Conservation (phyloP, 805 yeast species). For the Ogataea haglerorum region DNA sequence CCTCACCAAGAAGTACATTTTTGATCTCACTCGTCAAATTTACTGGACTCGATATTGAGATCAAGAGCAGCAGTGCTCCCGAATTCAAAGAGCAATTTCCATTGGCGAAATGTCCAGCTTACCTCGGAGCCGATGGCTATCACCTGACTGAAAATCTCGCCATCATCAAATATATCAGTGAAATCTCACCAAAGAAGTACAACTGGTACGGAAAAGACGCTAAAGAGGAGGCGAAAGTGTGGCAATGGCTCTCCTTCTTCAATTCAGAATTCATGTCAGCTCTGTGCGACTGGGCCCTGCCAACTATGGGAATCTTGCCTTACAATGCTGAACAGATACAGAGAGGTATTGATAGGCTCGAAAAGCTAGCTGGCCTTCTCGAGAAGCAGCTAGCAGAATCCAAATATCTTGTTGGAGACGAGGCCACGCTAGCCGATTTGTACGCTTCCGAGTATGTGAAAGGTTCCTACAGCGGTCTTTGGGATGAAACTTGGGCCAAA, state of each 20-base stretch:
- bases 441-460: neutral
- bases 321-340: neutral
- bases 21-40: neutral
- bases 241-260: slow-evolving; percentile 5
- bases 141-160: slow-evolving; percentile 1
- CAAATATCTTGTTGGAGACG: slow-evolving; percentile 1
- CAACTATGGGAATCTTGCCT: neutral
- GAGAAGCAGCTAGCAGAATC: neutral
- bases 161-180: neutral
- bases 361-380: neutral
- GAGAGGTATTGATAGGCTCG: neutral
- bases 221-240: neutral
- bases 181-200: neutral
- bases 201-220: slow-evolving; percentile 3
- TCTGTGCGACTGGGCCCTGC: neutral
- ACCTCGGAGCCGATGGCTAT: neutral
- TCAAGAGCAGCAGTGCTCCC: neutral
- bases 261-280: slow-evolving; percentile 1
- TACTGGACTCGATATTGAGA: neutral
- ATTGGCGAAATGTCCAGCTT: neutral
- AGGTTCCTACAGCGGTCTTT: neutral
- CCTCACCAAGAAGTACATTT: slow-evolving; percentile 1
- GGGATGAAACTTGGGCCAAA: neutral
- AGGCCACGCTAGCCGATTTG: slow-evolving; percentile 3
- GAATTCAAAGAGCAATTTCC: neutral